These are phyloP conservation scores for Amanita rimosa DNA, from an alignment of 768 basidiomycete species.

Conservation along the genomic window DNA sequence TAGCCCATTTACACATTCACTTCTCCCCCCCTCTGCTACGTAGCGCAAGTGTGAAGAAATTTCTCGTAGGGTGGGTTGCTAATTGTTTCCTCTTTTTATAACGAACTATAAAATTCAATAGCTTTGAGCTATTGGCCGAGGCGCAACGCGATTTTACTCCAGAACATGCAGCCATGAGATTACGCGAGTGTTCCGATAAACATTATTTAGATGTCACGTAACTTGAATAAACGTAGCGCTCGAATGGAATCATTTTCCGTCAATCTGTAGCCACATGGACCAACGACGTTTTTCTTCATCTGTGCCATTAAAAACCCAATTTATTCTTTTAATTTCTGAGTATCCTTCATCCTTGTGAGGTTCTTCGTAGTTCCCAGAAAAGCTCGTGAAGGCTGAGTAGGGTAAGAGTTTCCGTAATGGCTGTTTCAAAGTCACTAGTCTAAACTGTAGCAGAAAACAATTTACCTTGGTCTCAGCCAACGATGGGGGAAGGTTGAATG, in stretches of 20 bases:
- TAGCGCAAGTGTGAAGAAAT: conserved; percentile 77
- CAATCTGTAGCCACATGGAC: conserved; percentile 81
- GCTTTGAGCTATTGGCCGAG: conserved; percentile 87
- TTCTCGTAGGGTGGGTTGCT: conserved; percentile 67
- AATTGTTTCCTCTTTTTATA: background rate
- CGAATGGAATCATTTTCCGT: conserved; percentile 38
- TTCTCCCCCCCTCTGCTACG: conserved; percentile 79
- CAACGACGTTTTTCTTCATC: conserved; percentile 62
- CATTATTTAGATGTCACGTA: conserved; percentile 37
- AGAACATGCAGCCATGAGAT: conserved; percentile 68
- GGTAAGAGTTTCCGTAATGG: conserved; percentile 43
- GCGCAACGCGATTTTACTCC: conserved; percentile 84
- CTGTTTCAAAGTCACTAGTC: conserved; percentile 17
- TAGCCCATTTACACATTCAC: conserved; percentile 80
- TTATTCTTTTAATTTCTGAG: conserved; percentile 60
- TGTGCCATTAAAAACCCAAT: conserved; percentile 71
- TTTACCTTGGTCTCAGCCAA: conserved; percentile 30
- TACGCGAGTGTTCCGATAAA: conserved; percentile 41
- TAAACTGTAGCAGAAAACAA: conserved; percentile 3
- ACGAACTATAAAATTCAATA: conserved; percentile 14
- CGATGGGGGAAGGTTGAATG: conserved; percentile 45
- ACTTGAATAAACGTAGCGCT: background rate
- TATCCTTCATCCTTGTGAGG: conserved; percentile 66
- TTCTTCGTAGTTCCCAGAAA: conserved; percentile 51
- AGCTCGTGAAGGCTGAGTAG: conserved; percentile 46